Evolutionary conservation across 441 rosid genomes (phyloP).

Genomic region (Adansonia rubrostipa): DNA sequence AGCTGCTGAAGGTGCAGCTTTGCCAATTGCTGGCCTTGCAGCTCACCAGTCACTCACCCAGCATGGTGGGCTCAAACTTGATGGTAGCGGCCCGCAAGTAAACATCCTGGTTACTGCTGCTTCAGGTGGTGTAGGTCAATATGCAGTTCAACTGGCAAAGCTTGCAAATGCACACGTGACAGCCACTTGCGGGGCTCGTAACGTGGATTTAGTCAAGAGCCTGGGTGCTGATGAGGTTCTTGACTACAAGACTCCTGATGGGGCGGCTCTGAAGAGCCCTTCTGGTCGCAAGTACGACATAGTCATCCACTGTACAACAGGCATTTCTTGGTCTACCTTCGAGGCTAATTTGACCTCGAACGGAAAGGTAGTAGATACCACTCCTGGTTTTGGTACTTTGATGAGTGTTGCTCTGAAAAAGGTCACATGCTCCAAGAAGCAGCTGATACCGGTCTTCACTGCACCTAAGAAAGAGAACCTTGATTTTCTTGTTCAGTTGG

Average conservation of each 20-base stretch:
- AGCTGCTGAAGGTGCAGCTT: conserved; percentile 67
- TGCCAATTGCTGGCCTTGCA: conserved; percentile 68
- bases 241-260: conserved; percentile 72
- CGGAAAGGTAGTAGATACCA: conserved; percentile 68
- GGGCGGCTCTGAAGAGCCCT: conserved; percentile 67
- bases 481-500: conserved; percentile 50
- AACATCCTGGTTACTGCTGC: conserved; percentile 77
- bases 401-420: conserved; percentile 57
- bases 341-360: conserved; percentile 50
- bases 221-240: conserved; percentile 79
- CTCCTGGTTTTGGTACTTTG: conserved; percentile 52
- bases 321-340: conserved; percentile 61
- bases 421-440: conserved; percentile 64
- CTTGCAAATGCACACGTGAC: conserved; percentile 73
- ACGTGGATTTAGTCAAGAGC: conserved; percentile 62
- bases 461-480: conserved; percentile 48
- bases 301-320: conserved; percentile 63
- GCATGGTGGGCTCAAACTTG: conserved; percentile 65
- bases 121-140: conserved; percentile 84
- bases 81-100: conserved; percentile 48
- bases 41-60: conserved; percentile 66
- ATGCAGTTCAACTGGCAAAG: conserved; percentile 75
- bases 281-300: conserved; percentile 70
- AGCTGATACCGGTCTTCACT: conserved; percentile 50
- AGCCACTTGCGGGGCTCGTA: conserved; percentile 77